Evolutionary conservation across 2,329 filamentous ascomycete species (phyloP), one percentile per base, ranked within the genome.

Genomic region (Aphanocladium album): DNA sequence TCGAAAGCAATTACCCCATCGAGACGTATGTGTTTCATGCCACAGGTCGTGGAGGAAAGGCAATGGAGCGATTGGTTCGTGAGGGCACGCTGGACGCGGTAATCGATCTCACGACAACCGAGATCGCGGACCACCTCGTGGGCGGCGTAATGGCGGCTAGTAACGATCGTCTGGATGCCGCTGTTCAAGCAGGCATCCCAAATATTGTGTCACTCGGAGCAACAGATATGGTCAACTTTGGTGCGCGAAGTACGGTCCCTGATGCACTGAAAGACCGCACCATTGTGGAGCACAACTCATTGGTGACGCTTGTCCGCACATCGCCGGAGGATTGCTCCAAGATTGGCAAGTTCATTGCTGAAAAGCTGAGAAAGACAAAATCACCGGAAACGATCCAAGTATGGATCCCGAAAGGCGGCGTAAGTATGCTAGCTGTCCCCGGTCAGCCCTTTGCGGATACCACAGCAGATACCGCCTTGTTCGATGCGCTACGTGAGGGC

Each of bases 21-120:
- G 87, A 89, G 64, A 78, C 82, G 2, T 87, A 84, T 64, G 77
- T 89, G 2, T 90, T 90, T 67, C 87, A 90, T 66, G 87, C 87
- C 2, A 90, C 87, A 0, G 88, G 88, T 0, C 79, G 85, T 16
- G 88, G 88, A 0, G 88, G 88, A 2, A 79, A 79, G 56, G 85
- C 87, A 0, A 88, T 90, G 87, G 88, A 90, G 68, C 76, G 84
- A 1, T 74, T 90, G 2, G 73, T 89, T 1, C 67, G 69, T 0
- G 82, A 87, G 65, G 77, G 77, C 0, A 73, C 76, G n/a, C 74
- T 91, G 1, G 85, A 89, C 66, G 88, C 83, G 0, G 80, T 90
- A 0, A 73, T 90, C 3, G 88, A 91, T 67, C 72, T 90, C n/a
- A 90, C 88, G 0, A 90, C 87, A 0, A 89, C 86, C 0, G 88